These are phyloP conservation scores for Fraxinus pennsylvanica DNA, from an alignment of 257 asterid genomes.

Conservation along the genomic window DNA sequence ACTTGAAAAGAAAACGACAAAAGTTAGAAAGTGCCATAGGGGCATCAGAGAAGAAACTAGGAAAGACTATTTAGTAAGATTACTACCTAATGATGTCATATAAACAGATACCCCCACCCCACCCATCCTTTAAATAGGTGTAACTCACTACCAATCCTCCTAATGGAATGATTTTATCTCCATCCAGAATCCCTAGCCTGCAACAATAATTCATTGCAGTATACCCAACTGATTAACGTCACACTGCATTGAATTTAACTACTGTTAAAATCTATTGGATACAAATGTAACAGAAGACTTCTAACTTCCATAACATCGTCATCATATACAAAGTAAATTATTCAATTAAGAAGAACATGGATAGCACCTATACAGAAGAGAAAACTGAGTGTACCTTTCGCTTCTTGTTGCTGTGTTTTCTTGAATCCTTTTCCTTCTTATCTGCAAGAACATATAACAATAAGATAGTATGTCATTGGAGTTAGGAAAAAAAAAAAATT, in stretches of 20 bases:
- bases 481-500: background rate
- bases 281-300: background rate
- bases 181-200: background rate
- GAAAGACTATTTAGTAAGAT: background rate
- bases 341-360: background rate
- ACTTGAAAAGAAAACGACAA: background rate
- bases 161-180: background rate
- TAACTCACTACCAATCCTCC: background rate
- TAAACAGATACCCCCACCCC: background rate
- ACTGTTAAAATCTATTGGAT: background rate
- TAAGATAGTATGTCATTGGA: conserved; percentile 16
- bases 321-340: background rate
- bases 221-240: background rate
- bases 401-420: conserved; percentile 76
- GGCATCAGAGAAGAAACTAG: background rate
- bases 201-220: background rate
- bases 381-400: conserved; percentile 63
- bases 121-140: background rate
- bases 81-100: background rate
- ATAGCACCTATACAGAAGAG: conserved; percentile 9
- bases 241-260: background rate
- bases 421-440: conserved; percentile 75
- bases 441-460: conserved; percentile 47
- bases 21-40: background rate
- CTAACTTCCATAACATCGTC: background rate